Evolutionary conservation across 257 asterid genomes (phyloP).

Genomic region (Salvia miltiorrhiza): DNA sequence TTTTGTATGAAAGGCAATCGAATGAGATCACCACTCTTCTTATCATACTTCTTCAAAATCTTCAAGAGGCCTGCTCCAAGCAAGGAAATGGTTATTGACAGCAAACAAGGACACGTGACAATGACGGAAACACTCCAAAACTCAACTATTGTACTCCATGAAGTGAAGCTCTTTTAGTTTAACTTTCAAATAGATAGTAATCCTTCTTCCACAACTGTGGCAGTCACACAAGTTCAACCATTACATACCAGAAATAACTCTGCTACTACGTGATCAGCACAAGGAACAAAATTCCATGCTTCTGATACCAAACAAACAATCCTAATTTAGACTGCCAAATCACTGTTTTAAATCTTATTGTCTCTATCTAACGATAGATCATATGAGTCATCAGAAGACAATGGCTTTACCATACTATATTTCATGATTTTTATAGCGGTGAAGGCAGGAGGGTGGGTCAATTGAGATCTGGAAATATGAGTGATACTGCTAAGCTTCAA

Average conservation of each 20-base stretch:
- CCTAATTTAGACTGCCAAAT: too few species aligned
- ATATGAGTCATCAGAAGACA: not conserved
- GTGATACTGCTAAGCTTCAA: not conserved
- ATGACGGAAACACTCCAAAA: not conserved
- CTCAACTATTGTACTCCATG: not conserved
- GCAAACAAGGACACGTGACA: not conserved
- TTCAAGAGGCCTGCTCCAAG: conserved; percentile 62
- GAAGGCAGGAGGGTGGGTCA: not conserved
- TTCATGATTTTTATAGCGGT: not conserved
- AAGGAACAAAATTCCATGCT: not conserved
- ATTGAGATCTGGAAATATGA: not conserved
- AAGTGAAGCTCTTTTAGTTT: not conserved
- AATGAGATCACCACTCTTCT: conserved; percentile 59
- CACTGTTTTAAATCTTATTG: not conserved
- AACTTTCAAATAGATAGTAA: not conserved
- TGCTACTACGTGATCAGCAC: not conserved
- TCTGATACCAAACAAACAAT: not conserved
- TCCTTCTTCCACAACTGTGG: too few species aligned
- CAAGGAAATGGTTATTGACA: not conserved
- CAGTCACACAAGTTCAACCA: not conserved
- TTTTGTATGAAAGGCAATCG: conserved; percentile 64
- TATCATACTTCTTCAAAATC: conserved; percentile 79
- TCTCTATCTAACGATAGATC: not conserved
- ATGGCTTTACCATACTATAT: not conserved
- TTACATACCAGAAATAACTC: not conserved